Percentiles rank a stretch among this genome's conserved stretches.
phyloP scores from a whole-genome alignment of 2,329 filamentous ascomycete species.

The Beauveria varroae region DNA sequence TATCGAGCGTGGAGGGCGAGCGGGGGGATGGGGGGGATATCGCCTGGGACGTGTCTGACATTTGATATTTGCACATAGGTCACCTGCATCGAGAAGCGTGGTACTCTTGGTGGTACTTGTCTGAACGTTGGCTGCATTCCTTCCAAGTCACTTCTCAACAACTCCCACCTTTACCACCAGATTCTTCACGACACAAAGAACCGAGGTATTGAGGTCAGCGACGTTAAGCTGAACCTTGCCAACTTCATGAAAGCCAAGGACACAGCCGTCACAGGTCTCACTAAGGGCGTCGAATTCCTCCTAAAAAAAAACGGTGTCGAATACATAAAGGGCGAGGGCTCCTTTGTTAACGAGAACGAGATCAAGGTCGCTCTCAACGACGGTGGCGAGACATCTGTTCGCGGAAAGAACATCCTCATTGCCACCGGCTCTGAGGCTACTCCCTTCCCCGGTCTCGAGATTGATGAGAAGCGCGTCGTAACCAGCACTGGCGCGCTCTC shows the following conservation, averaged over 20 bases:
- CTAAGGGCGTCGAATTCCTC: slow-evolving; percentile 95
- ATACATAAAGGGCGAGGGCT: slow-evolving; percentile 88
- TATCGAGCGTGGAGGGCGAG: not conserved
- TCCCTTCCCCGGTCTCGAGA: slow-evolving; percentile 89
- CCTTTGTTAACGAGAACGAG: slow-evolving; percentile 84
- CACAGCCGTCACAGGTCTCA: slow-evolving; percentile 76
- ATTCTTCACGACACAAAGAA: slow-evolving; percentile 95
- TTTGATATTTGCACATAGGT: slow-evolving; percentile 48
- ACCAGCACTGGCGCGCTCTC: slow-evolving; percentile 93
- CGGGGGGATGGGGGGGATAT: not conserved
- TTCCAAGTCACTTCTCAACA: slow-evolving; percentile 98
- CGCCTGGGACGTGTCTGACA: slow-evolving; percentile 6
- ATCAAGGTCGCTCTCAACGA: slow-evolving; percentile 85
- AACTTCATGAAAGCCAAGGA: slow-evolving; percentile 99
- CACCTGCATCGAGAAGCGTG: slow-evolving; percentile 96
- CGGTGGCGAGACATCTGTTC: slow-evolving; percentile 79
- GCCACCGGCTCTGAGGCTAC: slow-evolving; percentile 93
- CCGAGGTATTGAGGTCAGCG: slow-evolving; percentile 93
- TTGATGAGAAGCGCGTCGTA: slow-evolving; percentile 96
- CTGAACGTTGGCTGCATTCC: slow-evolving; percentile 99
- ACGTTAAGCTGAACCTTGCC: slow-evolving; percentile 90
- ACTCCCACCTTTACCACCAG: slow-evolving; percentile 96
- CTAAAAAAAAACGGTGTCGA: slow-evolving; percentile 99
- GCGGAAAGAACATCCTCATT: slow-evolving; percentile 96
- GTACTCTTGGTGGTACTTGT: slow-evolving; percentile 89